phyloP scores from a whole-genome alignment of 805 yeast genomes.

The Wickerhamomyces alni region DNA sequence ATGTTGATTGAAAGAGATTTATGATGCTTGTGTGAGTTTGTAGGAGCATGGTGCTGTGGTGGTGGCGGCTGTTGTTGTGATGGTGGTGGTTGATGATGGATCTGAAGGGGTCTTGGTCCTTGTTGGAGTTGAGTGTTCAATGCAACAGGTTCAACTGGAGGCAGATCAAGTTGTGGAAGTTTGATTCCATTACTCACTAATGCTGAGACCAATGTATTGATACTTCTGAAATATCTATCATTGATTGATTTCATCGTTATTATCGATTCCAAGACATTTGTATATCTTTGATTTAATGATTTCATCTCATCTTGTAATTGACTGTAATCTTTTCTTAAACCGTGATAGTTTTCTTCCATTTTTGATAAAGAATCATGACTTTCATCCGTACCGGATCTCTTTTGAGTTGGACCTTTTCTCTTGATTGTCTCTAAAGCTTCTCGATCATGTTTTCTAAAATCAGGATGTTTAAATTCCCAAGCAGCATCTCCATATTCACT shows the following conservation, averaged over 20 bases:
- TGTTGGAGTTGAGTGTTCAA: not conserved
- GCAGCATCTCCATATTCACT: slow-evolving; percentile 67
- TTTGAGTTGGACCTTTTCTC: slow-evolving; percentile 64
- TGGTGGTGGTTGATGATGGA: slow-evolving; percentile 5
- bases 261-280: slow-evolving; percentile 56
- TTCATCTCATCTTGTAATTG: slow-evolving; percentile 30
- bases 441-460: slow-evolving; percentile 68
- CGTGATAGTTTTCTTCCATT: slow-evolving; percentile 14
- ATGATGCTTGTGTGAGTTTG: too few species aligned
- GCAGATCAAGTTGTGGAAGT: slow-evolving; percentile 58
- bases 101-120: slow-evolving; percentile 3
- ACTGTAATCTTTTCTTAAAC: slow-evolving; percentile 26
- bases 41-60: slow-evolving; percentile 1
- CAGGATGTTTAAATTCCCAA: slow-evolving; percentile 96
- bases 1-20: not conserved
- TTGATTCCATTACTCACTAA: slow-evolving; percentile 57
- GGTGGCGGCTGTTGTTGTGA: slow-evolving; percentile 12
- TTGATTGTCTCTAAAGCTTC: slow-evolving; percentile 84
- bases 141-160: slow-evolving; percentile 21
- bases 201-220: slow-evolving; percentile 43
- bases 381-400: slow-evolving; percentile 31
- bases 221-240: slow-evolving; percentile 49
- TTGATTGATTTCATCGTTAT: slow-evolving; percentile 49
- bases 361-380: slow-evolving; percentile 8
- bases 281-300: slow-evolving; percentile 49